Evolutionary conservation across 768 basidiomycete genomes (phyloP), one percentile per base, ranked within the genome.

Genomic region (Boletus pseudopeckii): DNA sequence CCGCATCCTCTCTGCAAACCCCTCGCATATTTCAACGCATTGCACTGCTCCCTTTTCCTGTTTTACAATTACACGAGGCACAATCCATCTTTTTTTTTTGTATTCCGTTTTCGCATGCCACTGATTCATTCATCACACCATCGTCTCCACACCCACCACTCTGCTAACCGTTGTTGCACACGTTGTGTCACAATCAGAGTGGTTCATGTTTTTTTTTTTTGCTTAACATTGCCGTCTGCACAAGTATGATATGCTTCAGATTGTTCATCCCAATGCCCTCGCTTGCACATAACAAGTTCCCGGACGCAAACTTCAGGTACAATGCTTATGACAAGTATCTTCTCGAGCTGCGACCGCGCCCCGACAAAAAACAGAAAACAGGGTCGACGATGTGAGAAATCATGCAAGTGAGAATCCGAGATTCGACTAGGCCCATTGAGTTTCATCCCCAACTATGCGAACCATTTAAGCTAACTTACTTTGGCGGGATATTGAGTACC

Each of bases 51-150:
- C 52, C 22, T 39, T 44, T 57, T 47, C 41, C 50, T 56, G 55
- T 55, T 54, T 55, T 52, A 51, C 58, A 48, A 48, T 43, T 52
- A 53, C 52, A 59, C 14, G 44, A 40, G 47, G 61, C 59, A 54
- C 55, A 55, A 56, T 58, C 57, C 50, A 47, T 43, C n/a, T n/a
- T 44, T 48, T 53, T 55, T 53, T 54, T 52, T 43, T 50, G 58
- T 64, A 61, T 58, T 44, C 45, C 45, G 32, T 18, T 62, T 48
- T 59, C 48, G 54, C 67, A 69, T 71, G 67, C 54, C 53, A 61
- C 17, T 20, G 32, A 34, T 56, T 50, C 56, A 57, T 52, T 41
- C 56, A 56, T 56, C 50, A 38, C 65, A 68, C 58, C 44, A 39
- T 56, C 52, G 37, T 28, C 32, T 52, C 57, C 53, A 39, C 41